Evolutionary conservation across 208 protist species (phyloP), one percentile per base, ranked within the genome.

Genomic region (Balamuthia mandrillaris): DNA sequence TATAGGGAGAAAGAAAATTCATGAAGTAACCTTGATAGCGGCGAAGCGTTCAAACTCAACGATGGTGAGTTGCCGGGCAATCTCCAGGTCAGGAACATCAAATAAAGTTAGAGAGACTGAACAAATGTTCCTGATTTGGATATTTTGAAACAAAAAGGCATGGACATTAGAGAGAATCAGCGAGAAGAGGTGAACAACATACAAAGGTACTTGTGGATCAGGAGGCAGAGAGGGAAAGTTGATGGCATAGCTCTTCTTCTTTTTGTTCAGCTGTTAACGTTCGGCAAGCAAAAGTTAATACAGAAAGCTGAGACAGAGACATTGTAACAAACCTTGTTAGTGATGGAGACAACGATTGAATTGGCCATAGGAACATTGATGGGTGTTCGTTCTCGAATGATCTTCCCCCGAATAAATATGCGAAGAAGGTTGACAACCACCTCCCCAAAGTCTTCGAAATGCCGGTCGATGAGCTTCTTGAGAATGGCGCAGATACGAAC

Each of bases 1-100:
- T n/a, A n/a, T n/a, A n/a, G n/a, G n/a, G n/a, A n/a, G n/a, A n/a
- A n/a, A n/a, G n/a, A n/a, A n/a, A n/a, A n/a, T n/a, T n/a, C n/a
- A n/a, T n/a, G n/a, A 14, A 21, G 24, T 18, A 24, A 70, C 61
- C 35, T 70, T 70, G 29, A 79, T 79, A 18, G 70, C 70, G 47
- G 52, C 58, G 45, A 79, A 79, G 24, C 70, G 70, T 21, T 52
- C 41, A 21, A 60, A 79, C 70, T 79, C 70, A 29, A 79, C 58
- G n/a, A 79, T 14, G 18, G 70, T 79, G 16, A 79, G 47, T 33
- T 79, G 70, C 16, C 70, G 70, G 2, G 70, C 70, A 37, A 79
- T 58, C 33, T 79, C 70, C 10, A 79, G 29, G 21, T 42, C 12
- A 10, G 70, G 70, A 10, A 79, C 47, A 49, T 79, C 70, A 29